phyloP scores from a whole-genome alignment of 305 asterid genomes.

The Fraxinus ornus region DNA sequence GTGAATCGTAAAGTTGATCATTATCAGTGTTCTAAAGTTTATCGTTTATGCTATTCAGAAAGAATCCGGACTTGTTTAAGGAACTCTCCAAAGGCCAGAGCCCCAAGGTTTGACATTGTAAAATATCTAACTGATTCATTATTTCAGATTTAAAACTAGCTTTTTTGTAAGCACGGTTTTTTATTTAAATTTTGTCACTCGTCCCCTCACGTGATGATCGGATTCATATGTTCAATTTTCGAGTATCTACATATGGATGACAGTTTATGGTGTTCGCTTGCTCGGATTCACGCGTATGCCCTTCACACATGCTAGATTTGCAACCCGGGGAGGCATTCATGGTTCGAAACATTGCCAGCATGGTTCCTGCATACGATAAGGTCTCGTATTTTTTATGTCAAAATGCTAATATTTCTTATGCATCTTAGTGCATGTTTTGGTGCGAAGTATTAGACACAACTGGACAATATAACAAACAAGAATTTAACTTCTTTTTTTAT shows the following conservation, averaged over 20 bases:
- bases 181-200: background rate
- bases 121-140: background rate
- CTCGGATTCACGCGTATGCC: constrained; percentile 93
- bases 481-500: background rate
- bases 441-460: background rate
- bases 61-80: constrained; percentile 55
- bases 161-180: background rate
- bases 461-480: background rate
- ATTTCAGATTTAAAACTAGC: background rate
- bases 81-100: constrained; percentile 92
- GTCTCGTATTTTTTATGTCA: constrained; percentile 22
- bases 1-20: background rate
- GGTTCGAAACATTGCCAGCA: constrained; percentile 80
- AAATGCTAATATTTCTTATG: background rate
- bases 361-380: constrained; percentile 88
- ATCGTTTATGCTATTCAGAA: constrained; percentile 39
- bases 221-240: constrained; percentile 19
- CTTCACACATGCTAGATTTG: constrained; percentile 73
- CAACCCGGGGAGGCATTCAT: constrained; percentile 93
- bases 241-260: background rate
- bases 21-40: background rate
- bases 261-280: constrained; percentile 91
- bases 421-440: background rate
- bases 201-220: constrained; percentile 43
- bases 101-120: constrained; percentile 56